These are phyloP conservation scores for Fusarium humuli DNA, from an alignment of 2,329 filamentous ascomycete species.

Conservation along the genomic window DNA sequence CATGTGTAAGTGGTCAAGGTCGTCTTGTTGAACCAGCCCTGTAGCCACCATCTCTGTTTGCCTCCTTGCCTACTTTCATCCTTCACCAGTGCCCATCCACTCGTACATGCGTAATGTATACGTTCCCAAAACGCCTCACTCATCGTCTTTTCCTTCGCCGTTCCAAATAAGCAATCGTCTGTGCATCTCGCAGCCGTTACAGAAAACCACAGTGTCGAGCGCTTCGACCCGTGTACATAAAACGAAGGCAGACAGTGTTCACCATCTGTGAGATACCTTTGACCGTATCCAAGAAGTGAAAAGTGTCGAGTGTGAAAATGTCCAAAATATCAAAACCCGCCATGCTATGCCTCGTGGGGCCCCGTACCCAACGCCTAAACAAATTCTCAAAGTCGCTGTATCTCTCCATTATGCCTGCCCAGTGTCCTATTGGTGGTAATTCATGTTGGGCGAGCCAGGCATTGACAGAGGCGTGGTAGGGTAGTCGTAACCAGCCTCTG, in stretches of 20 bases:
- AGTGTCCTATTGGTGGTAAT: constrained; percentile 44
- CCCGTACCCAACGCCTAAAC: constrained; percentile 40
- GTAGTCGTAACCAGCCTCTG: constrained; percentile 71
- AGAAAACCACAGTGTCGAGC: constrained; percentile 43
- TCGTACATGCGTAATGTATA: constrained; percentile 31
- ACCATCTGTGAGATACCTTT: constrained; percentile 25
- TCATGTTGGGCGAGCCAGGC: constrained; percentile 72
- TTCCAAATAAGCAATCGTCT: constrained; percentile 43
- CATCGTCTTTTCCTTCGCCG: constrained; percentile 40
- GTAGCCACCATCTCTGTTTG: constrained; percentile 37
- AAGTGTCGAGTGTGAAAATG: constrained; percentile 38
- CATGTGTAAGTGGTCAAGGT: constrained; percentile 19
- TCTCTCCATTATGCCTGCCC: constrained; percentile 8
- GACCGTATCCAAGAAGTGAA: constrained; percentile 33
- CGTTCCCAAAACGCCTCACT: constrained; percentile 44
- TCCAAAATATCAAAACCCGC: constrained; percentile 42
- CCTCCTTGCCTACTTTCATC: constrained; percentile 31
- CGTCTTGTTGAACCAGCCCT: constrained; percentile 8
- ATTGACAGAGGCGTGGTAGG: constrained; percentile 80
- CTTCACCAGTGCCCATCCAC: constrained; percentile 16
- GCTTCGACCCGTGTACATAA: constrained; percentile 42
- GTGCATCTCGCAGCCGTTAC: constrained; percentile 45
- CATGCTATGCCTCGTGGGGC: constrained; percentile 40
- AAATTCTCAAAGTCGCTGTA: constrained; percentile 37
- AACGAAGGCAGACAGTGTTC: constrained; percentile 34